Evolutionary conservation across 2,329 filamentous ascomycete genomes (phyloP), one percentile per base, ranked within the genome.

Genomic region (Pseudogymnoascus verrucosus): DNA sequence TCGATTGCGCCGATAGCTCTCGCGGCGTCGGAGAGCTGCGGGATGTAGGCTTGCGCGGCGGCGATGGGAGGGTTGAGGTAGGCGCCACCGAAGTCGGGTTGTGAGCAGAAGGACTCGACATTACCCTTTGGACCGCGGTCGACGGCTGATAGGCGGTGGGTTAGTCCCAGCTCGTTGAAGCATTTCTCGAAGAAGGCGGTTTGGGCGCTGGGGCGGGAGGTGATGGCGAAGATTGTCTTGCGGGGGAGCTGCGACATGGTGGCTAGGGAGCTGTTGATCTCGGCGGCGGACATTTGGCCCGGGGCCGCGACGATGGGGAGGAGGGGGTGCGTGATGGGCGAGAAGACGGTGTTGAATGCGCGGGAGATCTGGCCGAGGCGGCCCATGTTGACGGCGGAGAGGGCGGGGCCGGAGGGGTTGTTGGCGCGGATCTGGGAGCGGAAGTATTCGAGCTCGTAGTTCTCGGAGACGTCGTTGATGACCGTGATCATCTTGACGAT

Each of bases 401-500:
- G 80, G 0, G 89, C 89, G 8, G 90, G 90, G 7, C 82, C 80
- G 66, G 88, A 81, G 0, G 88, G 83, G 67, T 89, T 87, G 66
- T 88, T 85, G 31, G 83, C 78, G 70, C 86, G 86, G 72, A 95
- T 87, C 67, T 86, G 83, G 10, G 89, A 91, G 31, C 91, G 87
- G 76, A 96, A 96, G 75, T 93, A 93, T 74, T 96, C 91, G 36
- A 96, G 82, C 76, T 96, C 90, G 72, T 96, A 95, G 75, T 96
- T 95, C 69, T 93, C 90, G 71, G 92, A 90, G 72, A 89, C 87
- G 42, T 89, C 88, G 72, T 86, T 88, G 71, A 91, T 90, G 71
- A 93, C 88, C 34, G 89, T 87, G 70, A 95, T 95, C 89, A 96
- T 95, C 78, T 95, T 96, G 71, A 96, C 87, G 64, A 96, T 90